phyloP scores from a whole-genome alignment of 192 early-diverging fungal species.

The Pecoramyces ruminantium region DNA sequence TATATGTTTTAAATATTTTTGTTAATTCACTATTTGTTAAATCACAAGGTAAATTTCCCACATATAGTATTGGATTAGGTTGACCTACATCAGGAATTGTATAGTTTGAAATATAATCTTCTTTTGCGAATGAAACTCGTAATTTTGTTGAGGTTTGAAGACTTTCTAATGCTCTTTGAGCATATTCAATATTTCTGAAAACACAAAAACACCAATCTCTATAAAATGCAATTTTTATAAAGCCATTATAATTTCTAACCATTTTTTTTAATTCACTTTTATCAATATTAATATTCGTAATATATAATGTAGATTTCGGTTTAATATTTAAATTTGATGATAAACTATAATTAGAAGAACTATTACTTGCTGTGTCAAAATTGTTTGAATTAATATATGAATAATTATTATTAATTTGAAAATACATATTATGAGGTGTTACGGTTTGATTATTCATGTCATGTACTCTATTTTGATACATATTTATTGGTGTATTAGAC shows the following conservation, averaged over 20 bases:
- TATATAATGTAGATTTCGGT: neutral
- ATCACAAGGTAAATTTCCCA: constrained; percentile 4
- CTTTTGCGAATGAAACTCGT: constrained; percentile 1
- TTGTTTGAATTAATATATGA: neutral
- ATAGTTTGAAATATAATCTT: constrained; percentile 5
- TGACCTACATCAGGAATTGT: constrained; percentile 1
- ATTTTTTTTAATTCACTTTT: neutral
- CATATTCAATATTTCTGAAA: neutral
- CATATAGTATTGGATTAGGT: neutral
- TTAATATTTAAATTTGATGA: neutral
- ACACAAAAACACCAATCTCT: constrained; percentile 4
- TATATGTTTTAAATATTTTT: constrained; percentile 4
- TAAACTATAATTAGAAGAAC: neutral
- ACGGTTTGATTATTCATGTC: neutral
- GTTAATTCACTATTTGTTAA: constrained; percentile 4
- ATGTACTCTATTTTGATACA: neutral
- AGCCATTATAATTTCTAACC: neutral
- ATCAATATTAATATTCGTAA: neutral
- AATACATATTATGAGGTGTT: neutral
- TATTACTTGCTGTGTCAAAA: neutral
- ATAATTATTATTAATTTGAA: neutral
- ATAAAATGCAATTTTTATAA: constrained; percentile 4
- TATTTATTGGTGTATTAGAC: neutral
- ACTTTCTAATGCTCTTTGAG: neutral
- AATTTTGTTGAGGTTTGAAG: neutral